Conservation (phyloP, 768 basidiomycete species). For the Collybia sp. region DNA sequence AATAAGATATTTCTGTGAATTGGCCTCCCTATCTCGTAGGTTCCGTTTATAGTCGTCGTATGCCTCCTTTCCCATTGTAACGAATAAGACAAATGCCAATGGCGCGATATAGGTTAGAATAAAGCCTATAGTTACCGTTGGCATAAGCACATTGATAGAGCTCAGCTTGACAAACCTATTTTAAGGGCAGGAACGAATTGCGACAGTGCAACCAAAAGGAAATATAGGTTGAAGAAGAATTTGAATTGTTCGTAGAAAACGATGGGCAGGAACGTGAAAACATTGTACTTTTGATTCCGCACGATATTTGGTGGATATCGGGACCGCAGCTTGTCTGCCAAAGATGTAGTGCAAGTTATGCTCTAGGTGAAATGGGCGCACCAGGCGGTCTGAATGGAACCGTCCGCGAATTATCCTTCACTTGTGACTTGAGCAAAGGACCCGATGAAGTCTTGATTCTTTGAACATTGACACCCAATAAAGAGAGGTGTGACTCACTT, state of each 20-base stretch:
- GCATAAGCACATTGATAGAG: not conserved
- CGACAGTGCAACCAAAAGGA: constrained; percentile 91
- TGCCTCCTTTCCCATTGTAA: constrained; percentile 99
- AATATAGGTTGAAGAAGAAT: constrained; percentile 99
- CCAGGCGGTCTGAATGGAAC: constrained; percentile 76
- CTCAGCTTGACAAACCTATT: constrained; percentile 60
- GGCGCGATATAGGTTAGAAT: constrained; percentile 96
- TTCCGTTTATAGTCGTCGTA: constrained; percentile 97
- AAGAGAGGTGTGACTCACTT: too few species aligned
- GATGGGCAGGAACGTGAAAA: constrained; percentile 93
- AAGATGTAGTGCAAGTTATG: not conserved
- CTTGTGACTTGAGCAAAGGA: constrained; percentile 2
- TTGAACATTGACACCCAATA: too few species aligned
- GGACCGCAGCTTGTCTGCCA: constrained; percentile 63
- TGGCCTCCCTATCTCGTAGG: constrained; percentile 89
- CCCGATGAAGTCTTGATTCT: too few species aligned
- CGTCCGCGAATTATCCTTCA: constrained; percentile 71
- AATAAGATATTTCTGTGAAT: constrained; percentile 86
- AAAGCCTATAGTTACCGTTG: constrained; percentile 54
- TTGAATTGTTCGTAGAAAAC: constrained; percentile 99
- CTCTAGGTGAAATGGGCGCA: constrained; percentile 16
- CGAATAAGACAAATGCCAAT: constrained; percentile 87
- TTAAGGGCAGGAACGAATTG: constrained; percentile 96
- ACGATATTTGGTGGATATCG: constrained; percentile 86
- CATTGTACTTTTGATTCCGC: constrained; percentile 97